phyloP scores from a whole-genome alignment of 2,329 filamentous ascomycete species.

The Xenoacremonium recifei region DNA sequence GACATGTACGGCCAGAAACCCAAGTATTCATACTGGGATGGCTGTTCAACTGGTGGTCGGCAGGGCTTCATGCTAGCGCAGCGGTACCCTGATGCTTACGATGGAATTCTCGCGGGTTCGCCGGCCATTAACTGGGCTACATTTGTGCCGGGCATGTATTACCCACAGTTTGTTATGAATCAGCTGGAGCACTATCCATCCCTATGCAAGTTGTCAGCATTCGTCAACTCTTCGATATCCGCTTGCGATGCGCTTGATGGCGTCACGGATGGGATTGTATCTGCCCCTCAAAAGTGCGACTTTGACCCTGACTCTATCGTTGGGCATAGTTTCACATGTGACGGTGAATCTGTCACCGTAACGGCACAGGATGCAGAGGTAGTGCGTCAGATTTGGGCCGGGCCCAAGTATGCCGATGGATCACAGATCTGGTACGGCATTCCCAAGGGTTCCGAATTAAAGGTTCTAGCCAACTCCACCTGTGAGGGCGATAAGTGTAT shows the following conservation, averaged over 20 bases:
- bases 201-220: conserved; percentile 8
- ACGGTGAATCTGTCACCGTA: neutral
- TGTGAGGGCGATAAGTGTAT: too few species aligned
- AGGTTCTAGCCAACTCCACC: too few species aligned
- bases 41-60: conserved; percentile 15
- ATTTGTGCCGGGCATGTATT: conserved; percentile 2
- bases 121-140: conserved; percentile 8
- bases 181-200: conserved; percentile 5
- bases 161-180: conserved; percentile 9
- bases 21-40: conserved; percentile 16
- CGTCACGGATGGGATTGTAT: conserved; percentile 20
- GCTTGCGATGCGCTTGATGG: conserved; percentile 22
- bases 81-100: conserved; percentile 14
- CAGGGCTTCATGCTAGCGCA: conserved; percentile 13
- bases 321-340: conserved; percentile 6
- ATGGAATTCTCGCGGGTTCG: conserved; percentile 12
- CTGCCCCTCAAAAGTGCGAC: conserved; percentile 14
- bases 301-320: conserved; percentile 15
- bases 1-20: conserved; percentile 8
- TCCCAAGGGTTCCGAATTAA: too few species aligned
- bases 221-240: conserved; percentile 1
- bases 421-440: conserved; percentile 4
- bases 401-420: neutral
- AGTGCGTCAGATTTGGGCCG: conserved; percentile 3
- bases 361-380: conserved; percentile 1